Evolutionary conservation across 2,329 filamentous ascomycete species (phyloP), one percentile per base, ranked within the genome.

Genomic region (Curvularia sp.): DNA sequence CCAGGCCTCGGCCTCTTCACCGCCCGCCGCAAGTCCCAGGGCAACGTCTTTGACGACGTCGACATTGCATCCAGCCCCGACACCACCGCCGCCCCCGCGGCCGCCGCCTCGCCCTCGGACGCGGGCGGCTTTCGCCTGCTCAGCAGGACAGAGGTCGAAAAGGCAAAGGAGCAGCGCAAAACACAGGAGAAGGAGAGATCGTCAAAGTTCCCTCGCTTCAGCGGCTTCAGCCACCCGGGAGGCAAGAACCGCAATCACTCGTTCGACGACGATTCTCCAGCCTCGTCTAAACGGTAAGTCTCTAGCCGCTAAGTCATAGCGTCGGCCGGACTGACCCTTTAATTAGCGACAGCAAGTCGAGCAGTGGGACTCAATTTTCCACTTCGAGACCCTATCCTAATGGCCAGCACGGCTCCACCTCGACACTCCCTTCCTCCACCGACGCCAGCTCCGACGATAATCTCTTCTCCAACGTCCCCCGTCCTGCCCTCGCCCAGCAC

Each of bases 281-380:
- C 61, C 41, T 74, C 73, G 52, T 73, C 70, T 39, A 76, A 77
- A 62, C 73, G 75, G 74, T 75, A 75, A 68, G 72, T 49, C 52
- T 41, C 55, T 46, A 60, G 55, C 60, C 59, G 55, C 60, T 62
- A 61, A 26, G 60, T 57, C 47, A 60, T 67, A 64, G 68, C 66
- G 62, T 59, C 65, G 63, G 65, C 61, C 60, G 43, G 62, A 66
- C 70, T 75, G 61, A 76, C 50, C 61, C 56, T 54, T 64, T 61
- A 63, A 63, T 63, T 69, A 77, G 75, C 58, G 75, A 75, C 59
- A 77, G 75, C 68, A 77, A 77, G 59, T 77, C 75, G n/a, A 78
- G 76, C 66, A 78, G 70, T 65, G 74, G 73, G 41, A 75, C 75
- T 44, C 72, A 76, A 58, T 73, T 69, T 57, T 72, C 69, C 35